Evolutionary conservation across 192 early-diverging fungal species (phyloP), one percentile per base, ranked within the genome.

Genomic region (Rhizophagus clarus): DNA sequence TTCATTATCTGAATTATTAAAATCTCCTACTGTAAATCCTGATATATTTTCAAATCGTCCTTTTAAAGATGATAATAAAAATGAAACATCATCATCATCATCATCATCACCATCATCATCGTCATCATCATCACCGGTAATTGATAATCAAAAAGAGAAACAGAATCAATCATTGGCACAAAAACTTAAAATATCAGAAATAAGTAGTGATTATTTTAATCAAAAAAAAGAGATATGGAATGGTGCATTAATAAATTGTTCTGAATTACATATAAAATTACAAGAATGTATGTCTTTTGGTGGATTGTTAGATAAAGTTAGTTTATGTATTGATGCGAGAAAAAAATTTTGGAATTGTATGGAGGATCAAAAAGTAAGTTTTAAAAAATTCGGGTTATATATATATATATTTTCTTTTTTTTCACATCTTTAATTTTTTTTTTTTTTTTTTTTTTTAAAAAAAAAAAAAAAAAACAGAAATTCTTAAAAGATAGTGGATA

Each of bases 331-430:
- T n/a, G 11, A 40, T 29, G 20, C 32, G 4, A 76, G 74, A 76
- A 62, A 8, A 40, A 76, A 76, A 76, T 76, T 76, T 76, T 76
- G 74, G 74, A 63, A 10, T 28, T 76, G 74, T 62, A 42, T 76
- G 60, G 60, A 62, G 2, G 45, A 76, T 40, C 74, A 76, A 61
- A 76, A 76, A 61, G 74, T 76, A 17, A 24, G 28, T 37, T n/a
- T n/a, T 63, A 12, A 32, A 69, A 9, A 15, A 20, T 20, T 69
- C 31, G 0, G 0, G 10, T 67, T 8, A 15, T 32, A n/a, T n/a
- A n/a, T n/a, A n/a, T n/a, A n/a, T n/a, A n/a, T n/a, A n/a, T n/a
- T n/a, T n/a, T n/a, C n/a, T n/a, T n/a, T n/a, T n/a, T n/a, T n/a
- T n/a, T n/a, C n/a, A n/a, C n/a, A n/a, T n/a, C n/a, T n/a, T n/a